Evolutionary conservation across 2,329 filamentous ascomycete species (phyloP), one percentile per base, ranked within the genome.

Genomic region (Hymenoscyphus albidus): DNA sequence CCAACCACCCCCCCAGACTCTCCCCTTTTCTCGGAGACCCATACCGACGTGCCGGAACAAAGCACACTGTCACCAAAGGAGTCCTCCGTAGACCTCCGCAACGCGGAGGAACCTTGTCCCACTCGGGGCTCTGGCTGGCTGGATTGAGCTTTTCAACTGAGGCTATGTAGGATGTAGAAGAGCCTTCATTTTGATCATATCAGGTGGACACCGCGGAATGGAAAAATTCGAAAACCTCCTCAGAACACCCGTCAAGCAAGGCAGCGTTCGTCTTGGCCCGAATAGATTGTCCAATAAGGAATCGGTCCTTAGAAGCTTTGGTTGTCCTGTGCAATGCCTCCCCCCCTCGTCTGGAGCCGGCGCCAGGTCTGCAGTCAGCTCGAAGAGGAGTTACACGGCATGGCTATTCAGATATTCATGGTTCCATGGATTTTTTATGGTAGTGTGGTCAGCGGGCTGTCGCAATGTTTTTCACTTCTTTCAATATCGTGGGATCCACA

Each of bases 41-140:
- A 61, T 62, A 69, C 68, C 68, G 68, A 67, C 31, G 59, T 67
- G 54, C 68, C 68, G 67, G 65, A 65, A 59, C 65, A 62, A 61
- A 65, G 59, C 60, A 66, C 10, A 39, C 32, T 35, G 56, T 58
- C 18, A 58, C 56, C 56, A 58, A 58, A 58, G 32, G 9, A 40
- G 18, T 32, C 35, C 39, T 32, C 31, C 58, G 35, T 10, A 35
- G 9, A 27, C 27, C 27, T 60, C 62, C 58, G 58, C 58, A 54
- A 44, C 10, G 38, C 63, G 60, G 59, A 65, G 35, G 38, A 62
- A 62, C 55, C 59, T 60, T 65, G 60, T 31, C 60, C 56, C 57
- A 59, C 56, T 65, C 59, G 59, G 35, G 44, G 22, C 31, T 62
- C 63, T 65, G 60, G 18, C 59, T 65, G 63, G 63, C 63, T 59